These are phyloP conservation scores for Jackrogersella minutella DNA, from an alignment of 495 filamentous ascomycete species.

Conservation along the genomic window DNA sequence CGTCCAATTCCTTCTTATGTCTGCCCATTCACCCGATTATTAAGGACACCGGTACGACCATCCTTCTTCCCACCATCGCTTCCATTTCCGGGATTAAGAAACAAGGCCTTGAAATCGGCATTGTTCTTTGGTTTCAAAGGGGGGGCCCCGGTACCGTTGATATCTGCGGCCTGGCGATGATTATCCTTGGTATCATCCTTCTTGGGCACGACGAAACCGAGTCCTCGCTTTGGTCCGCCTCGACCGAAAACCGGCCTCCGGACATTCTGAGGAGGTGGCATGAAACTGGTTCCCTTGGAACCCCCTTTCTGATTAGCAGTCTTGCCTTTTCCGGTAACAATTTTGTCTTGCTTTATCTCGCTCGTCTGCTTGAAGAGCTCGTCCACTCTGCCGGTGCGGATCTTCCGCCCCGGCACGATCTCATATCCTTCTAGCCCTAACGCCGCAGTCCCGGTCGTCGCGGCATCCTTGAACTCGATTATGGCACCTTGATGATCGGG, in stretches of 20 bases:
- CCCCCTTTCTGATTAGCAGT: slow-evolving; percentile 50
- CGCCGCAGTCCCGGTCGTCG: slow-evolving; percentile 76
- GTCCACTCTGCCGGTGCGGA: slow-evolving; percentile 71
- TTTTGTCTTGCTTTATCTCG: slow-evolving; percentile 61
- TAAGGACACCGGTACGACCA: not conserved
- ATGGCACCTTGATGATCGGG: slow-evolving; percentile 88
- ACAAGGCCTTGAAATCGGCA: slow-evolving; percentile 86
- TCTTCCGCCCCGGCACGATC: slow-evolving; percentile 67
- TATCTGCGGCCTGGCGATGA: not conserved
- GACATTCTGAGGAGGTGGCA: slow-evolving; percentile 62
- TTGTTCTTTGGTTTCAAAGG: slow-evolving; percentile 72
- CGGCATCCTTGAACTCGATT: slow-evolving; percentile 77
- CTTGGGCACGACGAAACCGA: slow-evolving; percentile 52
- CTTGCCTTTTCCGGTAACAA: slow-evolving; percentile 53
- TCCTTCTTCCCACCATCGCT: slow-evolving; percentile 3
- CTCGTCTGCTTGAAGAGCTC: slow-evolving; percentile 72
- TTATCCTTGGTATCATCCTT: slow-evolving; percentile 47
- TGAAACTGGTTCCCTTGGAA: slow-evolving; percentile 43
- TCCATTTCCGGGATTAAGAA: slow-evolving; percentile 51
- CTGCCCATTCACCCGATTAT: slow-evolving; percentile 12
- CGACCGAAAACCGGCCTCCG: slow-evolving; percentile 65
- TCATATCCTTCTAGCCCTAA: slow-evolving; percentile 77
- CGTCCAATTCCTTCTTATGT: not conserved
- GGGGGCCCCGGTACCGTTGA: slow-evolving; percentile 35
- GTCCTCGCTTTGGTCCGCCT: slow-evolving; percentile 64